These are phyloP conservation scores for Trichophaea hybrida DNA, from an alignment of 2,329 filamentous ascomycete genomes.

Conservation along the genomic window DNA sequence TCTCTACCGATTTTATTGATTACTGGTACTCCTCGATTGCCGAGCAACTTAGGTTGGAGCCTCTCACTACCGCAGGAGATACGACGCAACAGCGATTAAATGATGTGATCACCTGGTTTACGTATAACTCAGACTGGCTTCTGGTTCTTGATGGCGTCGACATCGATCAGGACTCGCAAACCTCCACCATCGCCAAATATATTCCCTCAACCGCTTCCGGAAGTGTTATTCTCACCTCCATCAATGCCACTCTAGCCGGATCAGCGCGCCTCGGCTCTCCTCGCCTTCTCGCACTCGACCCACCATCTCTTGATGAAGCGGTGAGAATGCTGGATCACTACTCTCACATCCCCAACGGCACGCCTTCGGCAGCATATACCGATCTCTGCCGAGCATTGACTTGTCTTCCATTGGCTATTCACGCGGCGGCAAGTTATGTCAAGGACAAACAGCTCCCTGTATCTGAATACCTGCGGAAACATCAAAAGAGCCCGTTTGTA, in stretches of 20 bases:
- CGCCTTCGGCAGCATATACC: constrained; percentile 44
- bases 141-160: constrained; percentile 53
- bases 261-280: constrained; percentile 25
- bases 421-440: constrained; percentile 39
- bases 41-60: constrained; percentile 38
- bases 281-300: constrained; percentile 33
- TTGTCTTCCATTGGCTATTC: constrained; percentile 52
- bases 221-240: constrained; percentile 54
- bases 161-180: constrained; percentile 42
- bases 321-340: constrained; percentile 48
- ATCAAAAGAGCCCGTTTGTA: constrained; percentile 45
- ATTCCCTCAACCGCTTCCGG: constrained; percentile 51
- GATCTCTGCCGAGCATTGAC: constrained; percentile 50
- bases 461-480: constrained; percentile 41
- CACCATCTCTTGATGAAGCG: constrained; percentile 43
- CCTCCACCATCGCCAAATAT: constrained; percentile 41
- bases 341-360: constrained; percentile 44
- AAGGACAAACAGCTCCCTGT: constrained; percentile 23
- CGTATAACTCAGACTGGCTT: constrained; percentile 48
- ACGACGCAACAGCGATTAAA: constrained; percentile 33
- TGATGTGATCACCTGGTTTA: constrained; percentile 47
- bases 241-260: constrained; percentile 41
- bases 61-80: constrained; percentile 30
- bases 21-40: constrained; percentile 54
- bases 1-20: constrained; percentile 41